Percentiles rank a stretch among this genome's conserved stretches.
Conservation (phyloP, 345 rosid genomes). For the Eucalyptus viminalis region DNA sequence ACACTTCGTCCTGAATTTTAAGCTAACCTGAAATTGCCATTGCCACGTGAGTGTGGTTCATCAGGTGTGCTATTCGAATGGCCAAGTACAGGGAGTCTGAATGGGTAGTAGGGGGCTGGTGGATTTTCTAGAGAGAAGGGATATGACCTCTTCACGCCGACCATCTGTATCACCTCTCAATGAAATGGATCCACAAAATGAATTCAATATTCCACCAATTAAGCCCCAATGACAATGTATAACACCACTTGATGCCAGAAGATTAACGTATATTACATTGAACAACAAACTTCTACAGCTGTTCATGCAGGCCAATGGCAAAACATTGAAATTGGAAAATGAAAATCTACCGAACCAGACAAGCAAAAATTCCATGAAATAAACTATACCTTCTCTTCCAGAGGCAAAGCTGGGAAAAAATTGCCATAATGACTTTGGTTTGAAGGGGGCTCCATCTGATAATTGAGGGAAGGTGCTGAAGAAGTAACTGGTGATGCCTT, state of each 20-base stretch:
- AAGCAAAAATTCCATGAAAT: background rate
- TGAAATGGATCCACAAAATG: background rate
- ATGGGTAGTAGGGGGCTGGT: slow-evolving; percentile 2
- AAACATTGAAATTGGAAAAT: background rate
- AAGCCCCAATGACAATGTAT: background rate
- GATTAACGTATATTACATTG: background rate
- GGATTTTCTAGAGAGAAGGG: slow-evolving; percentile 30
- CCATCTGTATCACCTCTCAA: slow-evolving; percentile 17
- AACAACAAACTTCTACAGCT: background rate
- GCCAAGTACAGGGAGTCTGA: slow-evolving; percentile 6
- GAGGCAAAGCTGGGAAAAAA: slow-evolving; percentile 13
- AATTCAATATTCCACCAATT: background rate
- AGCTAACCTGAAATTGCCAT: slow-evolving; percentile 21
- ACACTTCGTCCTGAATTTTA: background rate
- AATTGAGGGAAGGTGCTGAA: slow-evolving; percentile 11
- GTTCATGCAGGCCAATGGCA: background rate
- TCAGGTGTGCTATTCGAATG: slow-evolving; percentile 15
- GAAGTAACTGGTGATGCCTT: slow-evolving; percentile 29
- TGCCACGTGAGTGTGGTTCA: slow-evolving; percentile 16
- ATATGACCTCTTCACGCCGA: slow-evolving; percentile 38
- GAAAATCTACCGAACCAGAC: background rate
- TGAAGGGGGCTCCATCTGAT: slow-evolving; percentile 74
- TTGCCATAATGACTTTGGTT: slow-evolving; percentile 40
- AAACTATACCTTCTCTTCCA: slow-evolving; percentile 29
- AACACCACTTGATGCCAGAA: background rate